phyloP scores from a whole-genome alignment of 208 protist genomes.

The Wallacemonas sp. region DNA sequence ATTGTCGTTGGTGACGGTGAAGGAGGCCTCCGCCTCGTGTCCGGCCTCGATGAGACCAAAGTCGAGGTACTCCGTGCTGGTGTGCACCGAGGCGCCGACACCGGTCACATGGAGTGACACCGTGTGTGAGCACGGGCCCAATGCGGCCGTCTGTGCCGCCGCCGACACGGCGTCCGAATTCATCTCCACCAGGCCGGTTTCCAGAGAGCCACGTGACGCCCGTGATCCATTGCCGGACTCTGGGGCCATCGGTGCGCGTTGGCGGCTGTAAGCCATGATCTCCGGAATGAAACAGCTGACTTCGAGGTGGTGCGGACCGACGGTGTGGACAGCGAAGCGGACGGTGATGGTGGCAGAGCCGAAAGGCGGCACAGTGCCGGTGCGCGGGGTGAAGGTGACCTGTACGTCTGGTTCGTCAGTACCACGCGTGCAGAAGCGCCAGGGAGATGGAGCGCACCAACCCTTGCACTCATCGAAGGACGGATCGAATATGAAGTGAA shows the following conservation, averaged over 20 bases:
- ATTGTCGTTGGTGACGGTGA: conserved; percentile 89
- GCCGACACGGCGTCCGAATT: not conserved
- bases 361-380: conserved; percentile 51
- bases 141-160: not conserved
- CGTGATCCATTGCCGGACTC: not conserved
- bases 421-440: conserved; percentile 20
- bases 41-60: conserved; percentile 86
- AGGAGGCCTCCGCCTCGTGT: conserved; percentile 65
- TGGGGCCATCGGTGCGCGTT: conserved; percentile 1
- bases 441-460: conserved; percentile 16
- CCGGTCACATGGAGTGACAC: conserved; percentile 53
- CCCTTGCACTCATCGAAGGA: conserved; percentile 33
- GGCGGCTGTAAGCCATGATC: conserved; percentile 20
- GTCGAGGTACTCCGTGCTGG: conserved; percentile 76
- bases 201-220: too few species aligned
- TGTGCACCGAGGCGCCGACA: conserved; percentile 73
- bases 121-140: conserved; percentile 26
- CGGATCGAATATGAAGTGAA: conserved; percentile 79
- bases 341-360: conserved; percentile 45
- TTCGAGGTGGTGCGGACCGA: conserved; percentile 41
- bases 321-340: conserved; percentile 54
- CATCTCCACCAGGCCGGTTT: not conserved
- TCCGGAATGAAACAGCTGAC: conserved; percentile 76
- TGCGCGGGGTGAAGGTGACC: conserved; percentile 62
- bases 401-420: conserved; percentile 34